Base-by-base conservation (phyloP, 2,329 filamentous ascomycete species). In the Penicillium verrucosum region DNA sequence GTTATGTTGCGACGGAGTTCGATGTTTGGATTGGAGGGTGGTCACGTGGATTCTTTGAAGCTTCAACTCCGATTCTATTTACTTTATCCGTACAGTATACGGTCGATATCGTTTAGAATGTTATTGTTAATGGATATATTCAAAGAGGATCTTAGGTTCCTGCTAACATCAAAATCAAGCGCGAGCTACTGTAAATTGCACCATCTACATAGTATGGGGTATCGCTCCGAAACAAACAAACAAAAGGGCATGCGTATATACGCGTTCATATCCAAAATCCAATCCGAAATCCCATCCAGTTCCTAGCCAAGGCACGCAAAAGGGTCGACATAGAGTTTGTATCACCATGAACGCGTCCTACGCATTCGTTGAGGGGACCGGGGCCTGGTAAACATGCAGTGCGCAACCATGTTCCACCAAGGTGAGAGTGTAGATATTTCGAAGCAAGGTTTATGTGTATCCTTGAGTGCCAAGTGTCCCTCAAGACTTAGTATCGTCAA, bases 401-500 rank as follows among this genome's bases (percentile, higher is more conserved):
- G 38, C 36, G 29, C 30, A 51, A 44, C 49, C n/a, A 16, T 50
- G 30, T 44, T 51, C 49, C 30, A 27, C 48, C 16, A 5, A 44
- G 21, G 14, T 10, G 29, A 18, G 7, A 3, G 38, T 36, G 49
- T 45, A 36, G 21, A 51, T 36, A 25, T 36, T 23, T 29, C 49
- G 4, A 36, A 32, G 49, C 21, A 36, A 27, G 9, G n/a, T 30
- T 10, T 51, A 12, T 8, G 21, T 25, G 34, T 41, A 27, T 40
- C 18, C 25, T 54, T 27, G 16, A 34, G 25, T 23, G 21, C 14
- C 34, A 36, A 25, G 14, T 48, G 44, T 34, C 16, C n/a, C 42
- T 59, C 51, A 63, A 23, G 56, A 58, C 46, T 54, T 49, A 56
- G 58, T 65, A 27, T 68, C 67, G 23, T 90, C 91, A 4, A 97